phyloP scores from a whole-genome alignment of 345 rosid species.

The Syzygium jambos region DNA sequence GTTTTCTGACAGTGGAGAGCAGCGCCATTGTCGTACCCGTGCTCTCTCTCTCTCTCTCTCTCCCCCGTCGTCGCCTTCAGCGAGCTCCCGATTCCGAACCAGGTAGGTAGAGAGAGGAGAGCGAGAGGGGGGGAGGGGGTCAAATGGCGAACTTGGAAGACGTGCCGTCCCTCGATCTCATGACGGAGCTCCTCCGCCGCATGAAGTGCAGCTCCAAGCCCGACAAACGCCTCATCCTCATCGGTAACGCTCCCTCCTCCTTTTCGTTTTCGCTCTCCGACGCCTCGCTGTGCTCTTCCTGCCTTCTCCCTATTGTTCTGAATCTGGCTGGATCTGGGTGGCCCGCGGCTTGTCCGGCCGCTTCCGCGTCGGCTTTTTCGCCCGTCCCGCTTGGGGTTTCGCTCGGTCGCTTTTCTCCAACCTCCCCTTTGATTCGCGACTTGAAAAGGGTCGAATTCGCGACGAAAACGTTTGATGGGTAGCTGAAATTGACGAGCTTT shows the following conservation, averaged over 20 bases:
- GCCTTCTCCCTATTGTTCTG: not conserved
- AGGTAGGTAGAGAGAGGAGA: not conserved
- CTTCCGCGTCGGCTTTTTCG: not conserved
- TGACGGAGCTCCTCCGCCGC: slow-evolving; percentile 94
- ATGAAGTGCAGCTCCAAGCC: slow-evolving; percentile 85
- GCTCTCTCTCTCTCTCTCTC: not conserved
- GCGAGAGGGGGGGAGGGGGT: not conserved
- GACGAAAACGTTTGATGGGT: not conserved
- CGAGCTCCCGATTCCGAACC: not conserved
- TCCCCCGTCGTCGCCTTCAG: not conserved
- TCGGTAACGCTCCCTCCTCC: slow-evolving; percentile 29
- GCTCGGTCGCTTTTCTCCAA: not conserved
- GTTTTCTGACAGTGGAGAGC: not conserved
- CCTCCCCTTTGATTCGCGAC: not conserved
- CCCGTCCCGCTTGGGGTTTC: not conserved
- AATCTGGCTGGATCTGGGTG: not conserved
- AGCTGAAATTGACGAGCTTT: not conserved
- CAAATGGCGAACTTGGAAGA: slow-evolving; percentile 52
- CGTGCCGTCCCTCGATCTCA: slow-evolving; percentile 70
- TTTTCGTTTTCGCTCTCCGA: too few species aligned
- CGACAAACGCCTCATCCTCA: slow-evolving; percentile 87
- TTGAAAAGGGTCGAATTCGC: not conserved
- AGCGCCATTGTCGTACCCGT: not conserved
- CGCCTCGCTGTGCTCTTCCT: too few species aligned
- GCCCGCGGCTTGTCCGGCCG: not conserved